These are phyloP conservation scores for Tuber brumale DNA, from an alignment of 495 filamentous ascomycete species.

Conservation along the genomic window DNA sequence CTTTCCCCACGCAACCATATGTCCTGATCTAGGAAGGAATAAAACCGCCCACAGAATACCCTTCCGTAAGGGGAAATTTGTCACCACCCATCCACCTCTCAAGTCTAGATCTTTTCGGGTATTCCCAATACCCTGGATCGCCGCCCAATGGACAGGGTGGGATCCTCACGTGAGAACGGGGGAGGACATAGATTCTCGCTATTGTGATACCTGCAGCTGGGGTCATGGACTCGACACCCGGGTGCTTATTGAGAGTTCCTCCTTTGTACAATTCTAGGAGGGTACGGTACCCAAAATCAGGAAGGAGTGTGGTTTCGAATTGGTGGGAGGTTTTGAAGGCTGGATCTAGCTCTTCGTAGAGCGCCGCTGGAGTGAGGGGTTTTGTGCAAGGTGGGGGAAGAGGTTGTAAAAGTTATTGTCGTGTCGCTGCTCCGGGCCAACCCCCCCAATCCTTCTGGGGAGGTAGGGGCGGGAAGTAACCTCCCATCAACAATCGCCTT, in stretches of 20 bases:
- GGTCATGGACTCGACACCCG: conserved; percentile 42
- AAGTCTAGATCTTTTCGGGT: conserved; percentile 22
- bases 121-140: conserved; percentile 19
- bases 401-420: neutral
- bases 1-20: conserved; percentile 19
- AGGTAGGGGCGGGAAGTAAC: neutral
- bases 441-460: too few species aligned
- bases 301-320: neutral
- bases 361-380: neutral
- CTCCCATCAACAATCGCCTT: neutral
- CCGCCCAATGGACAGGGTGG: neutral
- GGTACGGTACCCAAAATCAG: neutral
- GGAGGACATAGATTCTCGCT: conserved; percentile 46
- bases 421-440: neutral
- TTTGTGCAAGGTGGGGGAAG: neutral
- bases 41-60: neutral
- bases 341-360: neutral
- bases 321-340: neutral
- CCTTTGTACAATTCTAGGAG: neutral
- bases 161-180: conserved; percentile 30
- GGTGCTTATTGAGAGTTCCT: neutral
- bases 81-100: conserved; percentile 12
- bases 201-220: conserved; percentile 47
- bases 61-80: conserved; percentile 21
- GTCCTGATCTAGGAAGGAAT: conserved; percentile 16